Evolutionary conservation across 192 early-diverging fungal genomes (phyloP), one percentile per base, ranked within the genome.

Genomic region (Rhizoclosmatium globosum): DNA sequence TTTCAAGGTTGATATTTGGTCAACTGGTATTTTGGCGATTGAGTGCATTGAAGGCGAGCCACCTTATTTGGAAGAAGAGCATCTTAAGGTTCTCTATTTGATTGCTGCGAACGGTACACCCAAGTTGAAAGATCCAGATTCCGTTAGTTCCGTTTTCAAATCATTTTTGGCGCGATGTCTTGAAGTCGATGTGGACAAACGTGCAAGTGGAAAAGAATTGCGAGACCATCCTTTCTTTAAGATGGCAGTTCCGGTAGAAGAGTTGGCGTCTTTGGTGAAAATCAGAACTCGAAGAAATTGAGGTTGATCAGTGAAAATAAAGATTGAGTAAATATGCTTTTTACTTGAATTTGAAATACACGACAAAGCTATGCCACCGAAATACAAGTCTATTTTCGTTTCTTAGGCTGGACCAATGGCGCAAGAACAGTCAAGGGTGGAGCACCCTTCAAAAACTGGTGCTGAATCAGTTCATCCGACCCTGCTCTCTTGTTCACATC

Each of bases 71-170:
- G 93, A 98, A 68, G 97, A 97, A 79, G 94, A 97, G 58, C 97
- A 96, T 3, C 83, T 97, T 4, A 87, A 92, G 62, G 84, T 86
- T 17, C 75, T 91, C 53, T 88, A 88, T 82, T 74, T 90, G 50
- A 88, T 90, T 83, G 95, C 95, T 2, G 97, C 95, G 23, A 98
- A 95, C 64, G 97, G 97, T 39, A 97, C 95, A 4, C 97, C 96
- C 7, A 90, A 90, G 47, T 81, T 99, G 38, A 93, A 98, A 85
- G 90, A 93, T 62, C 96, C 97, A 3, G 94, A 95, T 65, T 90
- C 90, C 69, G 83, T 97, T 77, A 93, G 91, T 73, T 70, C 89
- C 4, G 92, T 93, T 64, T 92, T 96, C 73, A 96, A 94, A 89
- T 90, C 91, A 74, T 98, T 98, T 88, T 88, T 98, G 82, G 93